Conservation (phyloP, 495 filamentous ascomycete genomes). For the Bombardia bombarda region DNA sequence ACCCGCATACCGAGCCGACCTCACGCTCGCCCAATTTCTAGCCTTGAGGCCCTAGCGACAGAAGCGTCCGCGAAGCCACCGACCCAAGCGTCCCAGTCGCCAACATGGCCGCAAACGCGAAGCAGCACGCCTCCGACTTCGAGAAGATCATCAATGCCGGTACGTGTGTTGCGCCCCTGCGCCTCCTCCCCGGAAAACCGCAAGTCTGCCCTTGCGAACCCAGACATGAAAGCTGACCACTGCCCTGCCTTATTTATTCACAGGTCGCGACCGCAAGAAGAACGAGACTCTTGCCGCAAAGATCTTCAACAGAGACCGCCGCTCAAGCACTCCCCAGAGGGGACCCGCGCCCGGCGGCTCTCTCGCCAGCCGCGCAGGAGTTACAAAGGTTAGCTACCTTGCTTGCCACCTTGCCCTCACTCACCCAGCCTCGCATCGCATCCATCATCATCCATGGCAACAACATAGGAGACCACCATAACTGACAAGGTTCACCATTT, state of each 20-base stretch:
- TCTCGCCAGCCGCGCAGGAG: constrained; percentile 68
- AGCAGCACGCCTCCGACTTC: constrained; percentile 47
- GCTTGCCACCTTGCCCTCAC: constrained; percentile 6
- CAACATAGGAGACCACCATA: background rate
- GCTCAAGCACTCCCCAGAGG: constrained; percentile 48
- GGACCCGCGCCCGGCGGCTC: constrained; percentile 41
- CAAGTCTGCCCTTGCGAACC: no score
- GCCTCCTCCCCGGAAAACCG: no score
- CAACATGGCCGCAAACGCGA: constrained; percentile 25
- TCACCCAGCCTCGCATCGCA: constrained; percentile 3
- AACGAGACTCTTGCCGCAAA: constrained; percentile 63
- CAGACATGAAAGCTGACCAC: no score
- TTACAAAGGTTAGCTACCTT: constrained; percentile 53
- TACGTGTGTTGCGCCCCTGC: constrained; percentile 26
- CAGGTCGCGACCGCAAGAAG: constrained; percentile 62
- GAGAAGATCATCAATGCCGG: constrained; percentile 59
- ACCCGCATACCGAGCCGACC: no score
- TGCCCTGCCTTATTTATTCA: no score
- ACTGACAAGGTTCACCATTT: background rate
- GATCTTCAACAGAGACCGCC: constrained; percentile 59
- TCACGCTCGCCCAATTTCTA: no score
- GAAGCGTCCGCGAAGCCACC: no score
- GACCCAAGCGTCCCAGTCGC: background rate
- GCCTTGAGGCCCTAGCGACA: no score
- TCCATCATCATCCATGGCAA: no score